Evolutionary conservation across 2,329 filamentous ascomycete genomes (phyloP).

Genomic region (Penicillium brasilianum): DNA sequence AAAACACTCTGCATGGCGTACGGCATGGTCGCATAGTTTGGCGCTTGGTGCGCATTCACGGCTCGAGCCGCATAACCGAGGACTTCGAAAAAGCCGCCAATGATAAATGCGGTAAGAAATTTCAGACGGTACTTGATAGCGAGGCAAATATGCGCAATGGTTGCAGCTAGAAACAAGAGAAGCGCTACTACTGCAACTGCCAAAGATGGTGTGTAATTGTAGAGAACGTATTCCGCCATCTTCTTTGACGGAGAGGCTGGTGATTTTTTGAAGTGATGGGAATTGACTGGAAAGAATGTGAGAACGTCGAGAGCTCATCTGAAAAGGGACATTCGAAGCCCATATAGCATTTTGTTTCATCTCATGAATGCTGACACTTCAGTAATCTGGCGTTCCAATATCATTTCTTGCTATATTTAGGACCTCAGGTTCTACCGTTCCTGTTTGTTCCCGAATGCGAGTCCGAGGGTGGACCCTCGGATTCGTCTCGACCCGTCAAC

Average conservation of each 20-base stretch:
- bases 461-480: not conserved
- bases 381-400: not conserved
- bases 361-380: not conserved
- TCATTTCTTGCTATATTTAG: not conserved
- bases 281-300: not conserved
- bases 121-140: not conserved
- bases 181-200: conserved; percentile 8
- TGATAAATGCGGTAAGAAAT: conserved; percentile 13
- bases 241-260: not conserved
- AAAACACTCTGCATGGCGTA: conserved; percentile 13
- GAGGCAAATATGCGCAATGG: conserved; percentile 1
- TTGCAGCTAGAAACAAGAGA: conserved; percentile 3
- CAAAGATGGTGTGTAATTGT: conserved; percentile 16
- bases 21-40: not conserved
- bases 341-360: not conserved
- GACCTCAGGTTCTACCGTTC: not conserved
- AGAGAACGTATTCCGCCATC: conserved; percentile 3
- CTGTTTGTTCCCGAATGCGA: not conserved
- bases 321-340: not conserved
- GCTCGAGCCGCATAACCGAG: conserved; percentile 14
- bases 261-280: not conserved
- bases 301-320: not conserved
- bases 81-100: conserved; percentile 13
- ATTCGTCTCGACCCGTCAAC: not conserved
- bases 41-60: conserved; percentile 11